Base-by-base conservation (phyloP, 176 grass and related monocot genomes). In the Echinochloa phyllopogon region DNA sequence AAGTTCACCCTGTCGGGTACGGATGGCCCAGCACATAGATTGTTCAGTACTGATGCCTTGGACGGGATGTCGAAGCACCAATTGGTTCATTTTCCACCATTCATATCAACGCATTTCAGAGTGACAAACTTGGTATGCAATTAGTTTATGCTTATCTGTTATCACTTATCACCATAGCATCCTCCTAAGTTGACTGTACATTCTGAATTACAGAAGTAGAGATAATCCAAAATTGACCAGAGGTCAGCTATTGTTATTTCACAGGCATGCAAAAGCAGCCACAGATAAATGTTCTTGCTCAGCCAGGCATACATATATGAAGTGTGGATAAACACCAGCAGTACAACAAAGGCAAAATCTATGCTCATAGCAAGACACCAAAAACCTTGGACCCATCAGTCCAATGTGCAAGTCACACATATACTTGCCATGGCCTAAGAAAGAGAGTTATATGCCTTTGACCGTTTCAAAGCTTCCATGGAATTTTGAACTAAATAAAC, bases 341-440 rank as follows among this genome's bases (percentile, higher is more conserved):
- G 72, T 53, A 38, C 47, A 42, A 20, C 6, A 15, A 85, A 73
- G 49, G 57, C 59, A 80, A 20, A 37, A 62, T 77, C 47, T 65
- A 86, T 79, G 13, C 74, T 83, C 65, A 27, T n/a, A 78, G 44
- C 17, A 78, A 59, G 47, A 83, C 48, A 86, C 40, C 78, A 65
- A 83, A 78, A 64, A 24, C 2, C 45, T 78, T 83, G 73, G 37
- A 17, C 57, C 60, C 66, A 73, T 29, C 79, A 79, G 83, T 86
- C 79, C 79, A 83, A 87, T 83, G 84, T 86, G 50, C 66, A 78
- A 55, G 41, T 33, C 61, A 17, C 21, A 38, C 57, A 51, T 49
- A 27, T 62, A 85, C 79, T 72, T 83, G 49, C 40, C 67, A 47
- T 47, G 78, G 44, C 68, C 47, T 78, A 78, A 58, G 47, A 66